These are phyloP conservation scores for Carnegiea gigantea DNA, from an alignment of 179 eudicot species.

Conservation along the genomic window DNA sequence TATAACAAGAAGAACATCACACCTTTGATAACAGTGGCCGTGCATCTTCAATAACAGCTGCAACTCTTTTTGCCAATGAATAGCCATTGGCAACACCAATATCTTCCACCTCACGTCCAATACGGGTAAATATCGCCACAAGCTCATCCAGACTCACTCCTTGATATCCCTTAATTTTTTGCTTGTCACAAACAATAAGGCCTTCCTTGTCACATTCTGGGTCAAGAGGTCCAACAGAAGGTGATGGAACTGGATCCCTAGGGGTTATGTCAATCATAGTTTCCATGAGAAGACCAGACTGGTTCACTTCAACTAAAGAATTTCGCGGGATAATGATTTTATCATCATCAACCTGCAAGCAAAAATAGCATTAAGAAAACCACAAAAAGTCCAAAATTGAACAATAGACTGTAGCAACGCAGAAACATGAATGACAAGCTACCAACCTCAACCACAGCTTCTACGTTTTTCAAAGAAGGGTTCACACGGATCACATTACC, in stretches of 20 bases:
- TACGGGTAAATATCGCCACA: constrained; percentile 87
- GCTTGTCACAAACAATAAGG: constrained; percentile 80
- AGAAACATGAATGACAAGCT: constrained; percentile 1
- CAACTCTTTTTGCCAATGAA: constrained; percentile 61
- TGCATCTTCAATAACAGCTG: constrained; percentile 79
- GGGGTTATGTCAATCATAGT: constrained; percentile 92
- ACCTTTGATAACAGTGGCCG: constrained; percentile 81
- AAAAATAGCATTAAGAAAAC: background rate
- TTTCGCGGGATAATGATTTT: constrained; percentile 80
- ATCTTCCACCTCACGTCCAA: constrained; percentile 85
- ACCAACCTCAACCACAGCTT: constrained; percentile 84
- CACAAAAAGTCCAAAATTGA: background rate
- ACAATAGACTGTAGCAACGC: background rate
- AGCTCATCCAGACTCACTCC: constrained; percentile 94
- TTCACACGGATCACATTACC: constrained; percentile 81
- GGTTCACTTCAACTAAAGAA: constrained; percentile 88
- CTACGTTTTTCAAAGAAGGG: constrained; percentile 68
- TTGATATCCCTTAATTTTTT: constrained; percentile 67
- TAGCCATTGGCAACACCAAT: constrained; percentile 80
- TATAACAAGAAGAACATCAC: constrained; percentile 33
- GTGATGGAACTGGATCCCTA: constrained; percentile 76
- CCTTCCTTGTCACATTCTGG: constrained; percentile 74
- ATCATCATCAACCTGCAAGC: constrained; percentile 83
- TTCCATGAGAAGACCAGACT: constrained; percentile 97
- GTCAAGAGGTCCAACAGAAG: constrained; percentile 77